Evolutionary conservation across 228 moss, liverwort and hornwort genomes (phyloP), one percentile per base, ranked within the genome.

Genomic region (Sphagnum fallax): DNA sequence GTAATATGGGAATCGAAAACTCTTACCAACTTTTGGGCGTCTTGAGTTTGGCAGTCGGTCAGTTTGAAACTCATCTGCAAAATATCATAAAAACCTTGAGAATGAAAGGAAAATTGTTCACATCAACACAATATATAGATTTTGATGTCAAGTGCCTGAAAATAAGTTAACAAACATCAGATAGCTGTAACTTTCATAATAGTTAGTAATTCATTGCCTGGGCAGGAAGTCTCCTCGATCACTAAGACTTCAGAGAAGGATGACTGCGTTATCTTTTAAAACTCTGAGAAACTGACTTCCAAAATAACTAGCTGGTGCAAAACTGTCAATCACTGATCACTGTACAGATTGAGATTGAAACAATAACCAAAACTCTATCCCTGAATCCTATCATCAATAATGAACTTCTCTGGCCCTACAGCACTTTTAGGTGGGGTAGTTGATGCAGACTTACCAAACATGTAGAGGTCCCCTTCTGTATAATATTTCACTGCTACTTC

Each of bases 401-500:
- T 32, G 32, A 32, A 32, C 32, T 32, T 32, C 32, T 32, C 32
- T 32, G 32, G 32, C 32, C 32, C 32, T 32, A 32, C 32, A 32
- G 32, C 32, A 32, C 32, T 32, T 32, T 32, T 2, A 32, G 32
- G 60, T 61, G 60, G 5, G 14, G 60, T 16, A 61, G 16, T 14
- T 14, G 5, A 61, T 16, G 47, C 10, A 14, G 8, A 48, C 78
- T 71, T 64, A 87, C 87, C 92, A 68, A 92, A 95, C 84, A 95
- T 72, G 71, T 95, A 95, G 5, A 95, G 73, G 69, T 95, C 92
- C 15, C 92, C 95, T 75, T 90, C 83, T 0, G 90, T 92, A 60
- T 95, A 95, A 64, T 92, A 95, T 48, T 85, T 82, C 66, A 95
- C 87, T 4, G 95, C 95, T 32, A 95, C 87, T 69, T 82, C 87